Evolutionary conservation across 2,329 filamentous ascomycete species (phyloP).

Genomic region (Xylaria sp.): DNA sequence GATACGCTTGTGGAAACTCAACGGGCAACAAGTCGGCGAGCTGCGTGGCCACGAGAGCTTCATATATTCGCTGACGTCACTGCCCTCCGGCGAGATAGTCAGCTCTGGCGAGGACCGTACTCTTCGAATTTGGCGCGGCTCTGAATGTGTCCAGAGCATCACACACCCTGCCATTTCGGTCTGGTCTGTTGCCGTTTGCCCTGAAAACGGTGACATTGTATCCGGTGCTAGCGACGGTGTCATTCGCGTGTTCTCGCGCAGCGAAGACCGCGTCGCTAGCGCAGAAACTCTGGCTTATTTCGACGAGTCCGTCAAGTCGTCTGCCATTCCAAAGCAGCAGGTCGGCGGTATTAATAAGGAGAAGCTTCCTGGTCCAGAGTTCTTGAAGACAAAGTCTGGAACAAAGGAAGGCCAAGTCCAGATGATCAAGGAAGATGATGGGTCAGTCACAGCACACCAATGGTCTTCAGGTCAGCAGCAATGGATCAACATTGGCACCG

Average conservation of each 20-base stretch:
- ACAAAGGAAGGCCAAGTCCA: constrained; percentile 96
- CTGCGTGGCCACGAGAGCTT: constrained; percentile 89
- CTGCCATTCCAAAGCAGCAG: constrained; percentile 82
- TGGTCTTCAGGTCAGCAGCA: constrained; percentile 71
- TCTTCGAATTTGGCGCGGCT: constrained; percentile 78
- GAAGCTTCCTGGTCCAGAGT: constrained; percentile 81
- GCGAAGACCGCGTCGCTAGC: constrained; percentile 62
- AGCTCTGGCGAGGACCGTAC: constrained; percentile 95
- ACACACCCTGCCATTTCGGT: constrained; percentile 96
- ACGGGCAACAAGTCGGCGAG: constrained; percentile 69
- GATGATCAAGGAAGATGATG: constrained; percentile 79
- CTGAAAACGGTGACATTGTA: constrained; percentile 84
- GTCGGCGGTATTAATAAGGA: constrained; percentile 84
- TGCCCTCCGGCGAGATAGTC: constrained; percentile 81
- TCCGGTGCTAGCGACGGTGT: constrained; percentile 85
- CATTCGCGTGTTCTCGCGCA: constrained; percentile 77
- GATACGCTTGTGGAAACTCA: constrained; percentile 79
- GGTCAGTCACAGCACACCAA: constrained; percentile 77
- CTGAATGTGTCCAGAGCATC: constrained; percentile 85
- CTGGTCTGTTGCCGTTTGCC: constrained; percentile 82
- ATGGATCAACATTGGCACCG: constrained; percentile 89
- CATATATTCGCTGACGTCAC: constrained; percentile 75
- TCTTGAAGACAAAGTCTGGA: constrained; percentile 72
- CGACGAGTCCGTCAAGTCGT: constrained; percentile 74
- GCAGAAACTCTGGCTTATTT: constrained; percentile 65